Conservation (phyloP, 2,329 filamentous ascomycete genomes). For the Mariannaea elegans region DNA sequence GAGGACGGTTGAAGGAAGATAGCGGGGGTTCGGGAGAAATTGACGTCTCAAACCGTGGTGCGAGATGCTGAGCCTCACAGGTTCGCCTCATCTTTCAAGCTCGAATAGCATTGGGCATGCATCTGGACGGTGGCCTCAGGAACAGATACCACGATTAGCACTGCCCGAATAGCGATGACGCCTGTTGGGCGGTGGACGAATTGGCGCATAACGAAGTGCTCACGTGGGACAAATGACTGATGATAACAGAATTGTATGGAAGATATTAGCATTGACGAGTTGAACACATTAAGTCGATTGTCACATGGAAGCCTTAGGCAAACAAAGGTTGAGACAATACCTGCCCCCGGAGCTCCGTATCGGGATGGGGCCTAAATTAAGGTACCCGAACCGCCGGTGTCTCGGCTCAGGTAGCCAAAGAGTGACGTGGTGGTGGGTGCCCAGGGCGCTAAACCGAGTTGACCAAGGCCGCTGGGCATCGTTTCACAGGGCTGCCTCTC, state of each 20-base stretch:
- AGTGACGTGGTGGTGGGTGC: constrained; percentile 14
- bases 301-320: background rate
- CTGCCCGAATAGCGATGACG: background rate
- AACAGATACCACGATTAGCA: background rate
- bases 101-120: background rate
- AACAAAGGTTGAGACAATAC: background rate
- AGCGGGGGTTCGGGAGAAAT: background rate
- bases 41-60: no score
- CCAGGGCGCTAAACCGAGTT: constrained; percentile 3
- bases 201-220: constrained; percentile 17
- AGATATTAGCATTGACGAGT: background rate
- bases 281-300: background rate
- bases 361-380: constrained; percentile 14
- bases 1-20: background rate
- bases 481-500: constrained; percentile 6
- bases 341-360: background rate
- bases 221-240: constrained; percentile 19
- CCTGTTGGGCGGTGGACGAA: constrained; percentile 9
- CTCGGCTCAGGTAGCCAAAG: background rate
- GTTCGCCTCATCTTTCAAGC: no score
- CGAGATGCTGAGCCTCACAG: no score
- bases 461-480: background rate
- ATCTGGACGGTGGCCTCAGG: background rate
- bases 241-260: constrained; percentile 1
- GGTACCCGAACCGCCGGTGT: constrained; percentile 14